Conservation (phyloP, 1,284 basidiomycete genomes). For the Puccinia polysora region DNA sequence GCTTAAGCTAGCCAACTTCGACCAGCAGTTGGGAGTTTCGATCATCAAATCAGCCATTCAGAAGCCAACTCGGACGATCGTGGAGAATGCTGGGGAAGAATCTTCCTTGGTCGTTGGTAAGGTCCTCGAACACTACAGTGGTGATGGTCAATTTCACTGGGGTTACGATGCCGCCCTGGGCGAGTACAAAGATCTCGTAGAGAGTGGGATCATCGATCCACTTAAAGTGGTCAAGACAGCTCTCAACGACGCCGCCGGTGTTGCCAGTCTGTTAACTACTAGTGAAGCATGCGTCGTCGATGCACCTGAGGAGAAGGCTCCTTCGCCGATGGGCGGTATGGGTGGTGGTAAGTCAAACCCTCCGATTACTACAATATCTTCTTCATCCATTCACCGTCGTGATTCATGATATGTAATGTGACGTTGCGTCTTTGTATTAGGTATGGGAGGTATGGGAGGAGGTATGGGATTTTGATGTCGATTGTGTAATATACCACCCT, state of each 20-base stretch:
- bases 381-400: no score
- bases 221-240: constrained; percentile 79
- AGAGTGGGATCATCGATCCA: constrained; percentile 77
- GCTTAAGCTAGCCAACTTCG: constrained; percentile 84
- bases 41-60: constrained; percentile 86
- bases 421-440: no score
- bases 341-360: constrained; percentile 48
- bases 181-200: constrained; percentile 91
- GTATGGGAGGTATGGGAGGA: no score
- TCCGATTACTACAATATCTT: neutral
- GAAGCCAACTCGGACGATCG: constrained; percentile 73
- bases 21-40: constrained; percentile 90
- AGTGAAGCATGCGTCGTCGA: constrained; percentile 90
- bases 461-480: no score
- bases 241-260: constrained; percentile 77
- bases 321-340: constrained; percentile 58
- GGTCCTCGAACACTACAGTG: constrained; percentile 66
- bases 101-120: constrained; percentile 86
- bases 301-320: constrained; percentile 73
- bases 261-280: constrained; percentile 84
- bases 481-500: no score
- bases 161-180: constrained; percentile 89
- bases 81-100: constrained; percentile 93
- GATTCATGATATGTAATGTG: no score
- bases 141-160: constrained; percentile 58